Percentiles rank a stretch among this genome's conserved stretches.
phyloP scores from a whole-genome alignment of 495 filamentous ascomycete species.

The Lophiotrema nucula region DNA sequence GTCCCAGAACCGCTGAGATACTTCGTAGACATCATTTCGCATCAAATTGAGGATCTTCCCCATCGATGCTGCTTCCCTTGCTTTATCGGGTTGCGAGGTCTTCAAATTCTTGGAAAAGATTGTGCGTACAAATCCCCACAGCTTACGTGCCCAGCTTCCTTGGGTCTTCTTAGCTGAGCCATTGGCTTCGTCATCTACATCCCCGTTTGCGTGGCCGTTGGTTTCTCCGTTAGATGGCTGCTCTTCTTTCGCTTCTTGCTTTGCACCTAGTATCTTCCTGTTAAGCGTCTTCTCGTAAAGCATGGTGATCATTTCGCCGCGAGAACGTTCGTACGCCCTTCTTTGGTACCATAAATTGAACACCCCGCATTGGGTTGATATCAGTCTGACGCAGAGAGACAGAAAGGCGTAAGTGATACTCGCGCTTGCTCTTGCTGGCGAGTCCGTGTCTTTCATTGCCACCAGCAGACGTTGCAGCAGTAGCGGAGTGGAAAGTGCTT shows the following conservation, averaged over 20 bases:
- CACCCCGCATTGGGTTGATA: slow-evolving; percentile 64
- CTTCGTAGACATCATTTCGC: slow-evolving; percentile 76
- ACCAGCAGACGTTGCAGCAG: slow-evolving; percentile 69
- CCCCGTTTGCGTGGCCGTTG: slow-evolving; percentile 36
- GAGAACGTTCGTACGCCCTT: slow-evolving; percentile 71
- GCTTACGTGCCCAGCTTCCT: not conserved
- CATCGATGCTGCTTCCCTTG: slow-evolving; percentile 65
- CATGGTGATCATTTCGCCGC: slow-evolving; percentile 86
- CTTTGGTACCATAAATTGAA: slow-evolving; percentile 73
- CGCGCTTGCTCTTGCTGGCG: slow-evolving; percentile 50
- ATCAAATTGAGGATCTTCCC: slow-evolving; percentile 83
- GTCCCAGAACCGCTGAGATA: slow-evolving; percentile 82
- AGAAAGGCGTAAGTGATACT: slow-evolving; percentile 66
- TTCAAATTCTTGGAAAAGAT: slow-evolving; percentile 13
- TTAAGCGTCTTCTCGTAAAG: slow-evolving; percentile 80
- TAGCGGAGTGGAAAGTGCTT: slow-evolving; percentile 61
- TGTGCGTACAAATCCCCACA: not conserved
- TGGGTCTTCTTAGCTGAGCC: not conserved
- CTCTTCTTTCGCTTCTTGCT: slow-evolving; percentile 27
- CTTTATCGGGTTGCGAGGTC: slow-evolving; percentile 25
- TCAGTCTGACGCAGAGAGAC: slow-evolving; percentile 58
- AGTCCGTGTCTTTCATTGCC: slow-evolving; percentile 57
- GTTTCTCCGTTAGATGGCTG: slow-evolving; percentile 12
- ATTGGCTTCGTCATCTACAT: slow-evolving; percentile 22
- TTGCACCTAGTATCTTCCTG: slow-evolving; percentile 65